Conservation (phyloP, 768 basidiomycete genomes). For the Auriscalpium microsporum region DNA sequence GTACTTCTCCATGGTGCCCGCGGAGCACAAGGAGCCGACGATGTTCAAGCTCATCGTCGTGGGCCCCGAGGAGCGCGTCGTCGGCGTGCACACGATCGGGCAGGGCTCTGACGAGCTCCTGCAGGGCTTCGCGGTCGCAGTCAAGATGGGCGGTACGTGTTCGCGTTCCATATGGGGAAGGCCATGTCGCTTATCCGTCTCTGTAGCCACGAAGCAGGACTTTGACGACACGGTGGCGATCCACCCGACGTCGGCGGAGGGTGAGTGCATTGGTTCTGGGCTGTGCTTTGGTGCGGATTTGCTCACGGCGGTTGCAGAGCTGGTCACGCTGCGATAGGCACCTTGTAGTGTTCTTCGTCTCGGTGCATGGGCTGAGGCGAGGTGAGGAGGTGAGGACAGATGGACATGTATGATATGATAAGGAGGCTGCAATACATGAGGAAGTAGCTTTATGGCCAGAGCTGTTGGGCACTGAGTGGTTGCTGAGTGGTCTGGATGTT, state of each 20-base stretch:
- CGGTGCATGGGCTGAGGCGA: no score
- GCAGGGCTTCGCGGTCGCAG: slow-evolving; percentile 95
- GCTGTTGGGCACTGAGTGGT: no score
- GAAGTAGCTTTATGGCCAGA: no score
- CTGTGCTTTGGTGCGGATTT: neutral
- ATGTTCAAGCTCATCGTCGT: slow-evolving; percentile 85
- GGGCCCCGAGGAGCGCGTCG: slow-evolving; percentile 87
- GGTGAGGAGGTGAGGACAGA: no score
- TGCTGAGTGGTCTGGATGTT: no score
- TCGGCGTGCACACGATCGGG: slow-evolving; percentile 94
- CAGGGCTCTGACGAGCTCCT: slow-evolving; percentile 87
- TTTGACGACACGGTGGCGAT: slow-evolving; percentile 88
- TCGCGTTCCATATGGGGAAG: neutral
- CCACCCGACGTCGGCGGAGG: slow-evolving; percentile 82
- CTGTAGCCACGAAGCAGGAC: slow-evolving; percentile 62
- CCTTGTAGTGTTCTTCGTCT: no score
- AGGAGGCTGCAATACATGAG: no score
- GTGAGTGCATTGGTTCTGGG: slow-evolving; percentile 31
- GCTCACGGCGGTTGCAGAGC: slow-evolving; percentile 29
- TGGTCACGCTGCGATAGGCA: slow-evolving; percentile 45
- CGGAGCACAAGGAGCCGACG: slow-evolving; percentile 91
- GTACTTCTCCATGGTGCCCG: slow-evolving; percentile 87
- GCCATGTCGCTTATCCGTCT: neutral
- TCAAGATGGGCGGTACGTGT: slow-evolving; percentile 83
- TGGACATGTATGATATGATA: no score